Base-by-base conservation (phyloP, 768 basidiomycete genomes). In the Lyophyllum semitale region DNA sequence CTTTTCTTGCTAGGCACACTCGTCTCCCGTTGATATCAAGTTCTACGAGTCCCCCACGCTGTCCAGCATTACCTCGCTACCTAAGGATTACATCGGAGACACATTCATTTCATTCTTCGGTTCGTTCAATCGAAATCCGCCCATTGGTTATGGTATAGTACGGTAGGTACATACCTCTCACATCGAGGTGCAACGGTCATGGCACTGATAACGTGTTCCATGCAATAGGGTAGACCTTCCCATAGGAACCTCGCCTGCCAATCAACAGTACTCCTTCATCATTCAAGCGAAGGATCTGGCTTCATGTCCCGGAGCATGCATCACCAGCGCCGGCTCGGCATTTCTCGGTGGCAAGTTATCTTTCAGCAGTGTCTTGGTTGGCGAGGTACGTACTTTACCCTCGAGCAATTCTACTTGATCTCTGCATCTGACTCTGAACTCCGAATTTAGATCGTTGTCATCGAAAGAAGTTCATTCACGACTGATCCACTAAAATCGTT, bases 21-120 rank as follows among this genome's bases (percentile, higher is more conserved):
- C 76, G 15, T 75, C 74, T 2, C 77, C 77, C 0, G 66, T 77
- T 3, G 78, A 79, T 59, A 72, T 78, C 63, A 78, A 77, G 54
- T 74, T 77, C 58, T 77, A 72, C 54, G 48, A 55, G 3, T 53
- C 55, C 7, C 55, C 58, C 0, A 38, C 29, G 27, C 17, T n/a
- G 18, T 46, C 54, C 1, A 48, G 20, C 32, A 8, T 59, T 22
- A 26, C 55, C 8, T 58, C 64, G 13, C 68, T 77, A 29, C 73
- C 74, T 2, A 47, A 41, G 9, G 51, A 56, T 3, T 69, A 66
- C 51, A 53, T 40, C 20, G 68, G 68, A 1, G 69, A 76, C 48
- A 72, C 74, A 7, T 74, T 77, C 58, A 72, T 77, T 18, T 74
- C 75, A 1, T 77, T 79, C 69, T 76, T 73, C 50, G 77, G 77